Evolutionary conservation across 75 land plant genomes (phyloP), one percentile per base, ranked within the genome.

Genomic region (Pinus tabuliformis): DNA sequence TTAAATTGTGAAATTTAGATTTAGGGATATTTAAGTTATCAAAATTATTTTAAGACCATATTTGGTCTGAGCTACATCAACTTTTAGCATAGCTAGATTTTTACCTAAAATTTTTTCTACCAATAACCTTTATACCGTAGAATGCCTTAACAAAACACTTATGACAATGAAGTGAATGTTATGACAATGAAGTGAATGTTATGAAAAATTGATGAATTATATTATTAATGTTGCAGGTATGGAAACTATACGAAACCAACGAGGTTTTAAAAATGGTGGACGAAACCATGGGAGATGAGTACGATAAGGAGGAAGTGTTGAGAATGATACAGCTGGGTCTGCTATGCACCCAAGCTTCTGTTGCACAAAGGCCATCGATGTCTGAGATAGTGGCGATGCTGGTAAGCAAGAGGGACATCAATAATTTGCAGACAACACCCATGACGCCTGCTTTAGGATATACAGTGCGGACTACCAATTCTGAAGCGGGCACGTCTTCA

Each of bases 351-450:
- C 52, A 26, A 26, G 82, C 86, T 36, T 45, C 77, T 1, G 81
- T 80, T 18, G 21, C 68, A 26, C 60, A 75, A 5, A 81, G 88
- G 62, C 88, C 88, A 9, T 70, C 82, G 58, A 86, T 86, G 88
- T 83, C 88, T 7, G 76, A 77, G 28, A 79, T 83, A 11, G 83
- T 80, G 22, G 66, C 54, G 2, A 70, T 86, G 83, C 78, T 86
- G 52, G 63, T 78, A 39, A 62, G 76, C 30, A 73, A 11, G 42
- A 57, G 28, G 12, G 83, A 77, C n/a, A 17, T 20, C 36, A 36
- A 39, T 58, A 14, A 73, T 16, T 57, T 16, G 33, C 58, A 33
- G 33, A 33, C 33, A 33, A 33, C 33, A 33, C 33, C 33, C 33
- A 33, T 70, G 17, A 60, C 71, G 28, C 81, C 77, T 6, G 68